Base-by-base conservation (phyloP, 2,329 filamentous ascomycete species). In the Ceratocystis albifundus region DNA sequence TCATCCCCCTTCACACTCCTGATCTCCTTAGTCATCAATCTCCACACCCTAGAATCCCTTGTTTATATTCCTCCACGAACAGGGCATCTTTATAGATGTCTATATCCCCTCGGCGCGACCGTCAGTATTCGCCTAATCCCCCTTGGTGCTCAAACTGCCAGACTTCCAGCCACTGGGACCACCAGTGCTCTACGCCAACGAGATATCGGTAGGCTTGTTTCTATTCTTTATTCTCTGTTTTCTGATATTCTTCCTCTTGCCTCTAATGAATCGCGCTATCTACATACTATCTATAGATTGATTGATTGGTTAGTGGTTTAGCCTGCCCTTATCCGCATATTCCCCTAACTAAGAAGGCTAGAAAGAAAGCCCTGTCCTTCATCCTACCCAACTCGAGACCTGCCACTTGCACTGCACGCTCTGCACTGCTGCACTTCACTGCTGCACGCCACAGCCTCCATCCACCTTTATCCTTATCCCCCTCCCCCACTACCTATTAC, bases 401-500 rank as follows among this genome's bases (percentile, higher is more conserved):
- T 25, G 25, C 48, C 25, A 22, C 20, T 20, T 48, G 12, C n/a
- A 53, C 48, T 50, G 15, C 20, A 20, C 45, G 6, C 17, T 20
- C 46, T 50, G 15, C 10, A 50, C 46, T 50, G 46, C 17, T 20
- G n/a, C 45, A 20, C 45, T 45, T 64, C 30, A 30, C 28, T 61
- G 57, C 57, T 61, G 25, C 32, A 62, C 44, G 48, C 48, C 12
- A 25, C 20, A 8, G 20, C 20, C 45, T 55, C 64, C 28, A 28
- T 41, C 46, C 64, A 65, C 28, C 53, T 53, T 55, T 41, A 59
- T 65, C 63, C 50, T 61, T 61, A 15, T 28, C 32, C 48, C 48
- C 63, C 32, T n/a, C 48, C 30, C 63, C 17, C 32, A 65, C 48
- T 65, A 53, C 64, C 64, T 59, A 59, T 65, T 65, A 65, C 53